Evolutionary conservation across 2,329 filamentous ascomycete genomes (phyloP).

Genomic region (Fusarium mexicanum): DNA sequence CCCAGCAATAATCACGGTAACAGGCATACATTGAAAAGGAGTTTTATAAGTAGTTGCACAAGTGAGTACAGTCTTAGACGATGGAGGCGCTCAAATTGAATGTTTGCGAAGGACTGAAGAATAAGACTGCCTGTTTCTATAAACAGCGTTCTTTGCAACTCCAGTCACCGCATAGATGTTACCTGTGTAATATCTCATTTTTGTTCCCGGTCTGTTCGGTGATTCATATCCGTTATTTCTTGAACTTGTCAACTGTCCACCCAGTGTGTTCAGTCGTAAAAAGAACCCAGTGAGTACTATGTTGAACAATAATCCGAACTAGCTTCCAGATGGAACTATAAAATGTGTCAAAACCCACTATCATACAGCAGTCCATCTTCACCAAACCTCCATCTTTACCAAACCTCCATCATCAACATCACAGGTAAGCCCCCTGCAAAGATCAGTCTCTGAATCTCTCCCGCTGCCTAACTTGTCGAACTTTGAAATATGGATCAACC

Average conservation of each 20-base stretch:
- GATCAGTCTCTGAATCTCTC: background rate
- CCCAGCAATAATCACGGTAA: background rate
- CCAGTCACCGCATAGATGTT: fast-evolving
- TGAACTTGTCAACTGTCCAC: background rate
- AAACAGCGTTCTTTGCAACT: no score
- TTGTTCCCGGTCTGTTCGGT: background rate
- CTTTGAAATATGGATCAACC: background rate
- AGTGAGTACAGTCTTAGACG: fast-evolving
- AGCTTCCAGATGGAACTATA: background rate
- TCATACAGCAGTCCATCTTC: background rate
- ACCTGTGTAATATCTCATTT: fast-evolving
- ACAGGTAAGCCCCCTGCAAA: background rate
- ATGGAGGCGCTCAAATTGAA: fast-evolving
- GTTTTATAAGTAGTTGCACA: fast-evolving
- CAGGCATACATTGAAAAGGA: fast-evolving
- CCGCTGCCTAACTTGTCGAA: no score
- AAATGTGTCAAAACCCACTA: background rate
- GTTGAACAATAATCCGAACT: background rate
- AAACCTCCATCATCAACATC: no score
- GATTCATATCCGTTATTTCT: background rate
- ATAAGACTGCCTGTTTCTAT: fast-evolving
- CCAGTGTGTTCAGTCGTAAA: no score
- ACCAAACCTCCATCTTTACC: background rate
- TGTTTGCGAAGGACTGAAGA: background rate
- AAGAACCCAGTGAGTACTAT: background rate